These are phyloP conservation scores for Angomonas deanei DNA, from an alignment of 208 protist species.

Conservation along the genomic window DNA sequence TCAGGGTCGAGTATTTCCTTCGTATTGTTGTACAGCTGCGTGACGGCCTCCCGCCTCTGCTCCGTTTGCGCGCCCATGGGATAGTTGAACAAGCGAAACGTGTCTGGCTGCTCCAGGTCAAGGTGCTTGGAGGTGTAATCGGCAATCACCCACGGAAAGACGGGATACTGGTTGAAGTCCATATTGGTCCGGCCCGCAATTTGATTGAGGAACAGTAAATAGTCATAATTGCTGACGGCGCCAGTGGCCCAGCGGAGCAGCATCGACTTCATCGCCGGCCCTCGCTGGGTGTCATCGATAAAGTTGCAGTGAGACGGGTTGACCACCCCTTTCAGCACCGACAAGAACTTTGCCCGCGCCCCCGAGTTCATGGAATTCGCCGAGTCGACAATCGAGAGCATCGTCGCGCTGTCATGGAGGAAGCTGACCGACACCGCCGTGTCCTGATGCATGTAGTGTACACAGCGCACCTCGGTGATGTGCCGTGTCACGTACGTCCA, in stretches of 20 bases:
- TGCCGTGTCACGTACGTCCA: conserved; percentile 58
- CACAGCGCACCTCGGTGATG: conserved; percentile 51
- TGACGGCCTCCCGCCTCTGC: conserved; percentile 59
- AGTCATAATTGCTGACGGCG: conserved; percentile 92
- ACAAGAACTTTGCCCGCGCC: conserved; percentile 66
- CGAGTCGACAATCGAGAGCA: conserved; percentile 80
- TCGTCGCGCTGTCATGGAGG: conserved; percentile 58
- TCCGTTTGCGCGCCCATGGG: conserved; percentile 95
- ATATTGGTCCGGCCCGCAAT: conserved; percentile 84
- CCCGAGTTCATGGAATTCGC: conserved; percentile 83
- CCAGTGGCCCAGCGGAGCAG: conserved; percentile 90
- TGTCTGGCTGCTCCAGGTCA: conserved; percentile 51
- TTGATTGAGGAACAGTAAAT: conserved; percentile 90
- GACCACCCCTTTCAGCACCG: conserved; percentile 56
- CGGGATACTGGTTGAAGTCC: conserved; percentile 94
- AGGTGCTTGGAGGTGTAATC: conserved; percentile 82
- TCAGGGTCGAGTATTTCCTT: conserved; percentile 24
- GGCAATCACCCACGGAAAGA: conserved; percentile 94
- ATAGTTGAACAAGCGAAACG: conserved; percentile 91
- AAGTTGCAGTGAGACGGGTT: conserved; percentile 28
- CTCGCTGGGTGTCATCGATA: conserved; percentile 51
- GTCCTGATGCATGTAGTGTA: conserved; percentile 85
- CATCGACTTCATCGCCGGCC: conserved; percentile 46
- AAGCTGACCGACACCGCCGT: conserved; percentile 70
- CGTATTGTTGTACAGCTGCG: conserved; percentile 68